phyloP scores from a whole-genome alignment of 495 filamentous ascomycete genomes.

The Sphaerosporella brunnea region DNA sequence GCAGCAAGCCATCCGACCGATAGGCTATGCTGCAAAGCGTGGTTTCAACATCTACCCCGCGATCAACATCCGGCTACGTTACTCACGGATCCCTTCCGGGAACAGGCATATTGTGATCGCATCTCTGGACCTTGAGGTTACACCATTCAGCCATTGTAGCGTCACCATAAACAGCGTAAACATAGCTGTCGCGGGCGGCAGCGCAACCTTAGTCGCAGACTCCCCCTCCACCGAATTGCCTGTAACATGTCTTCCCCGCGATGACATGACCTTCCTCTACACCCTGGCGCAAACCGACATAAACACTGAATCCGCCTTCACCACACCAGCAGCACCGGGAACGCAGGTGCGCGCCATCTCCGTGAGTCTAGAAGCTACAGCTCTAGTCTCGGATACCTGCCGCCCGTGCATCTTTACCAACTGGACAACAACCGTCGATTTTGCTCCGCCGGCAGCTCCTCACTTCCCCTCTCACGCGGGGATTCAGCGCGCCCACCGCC shows the following conservation, averaged over 20 bases:
- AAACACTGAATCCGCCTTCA: conserved; percentile 29
- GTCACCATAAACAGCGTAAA: conserved; percentile 49
- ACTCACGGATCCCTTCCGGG: conserved; percentile 50
- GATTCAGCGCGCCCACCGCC: conserved; percentile 47
- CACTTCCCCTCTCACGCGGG: conserved; percentile 37
- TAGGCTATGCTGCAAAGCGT: conserved; percentile 43
- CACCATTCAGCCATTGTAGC: conserved; percentile 58
- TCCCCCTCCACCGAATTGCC: conserved; percentile 42
- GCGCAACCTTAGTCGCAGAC: conserved; percentile 47
- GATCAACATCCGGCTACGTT: conserved; percentile 68
- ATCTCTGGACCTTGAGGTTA: conserved; percentile 74
- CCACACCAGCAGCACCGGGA: conserved; percentile 30
- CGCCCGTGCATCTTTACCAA: conserved; percentile 57
- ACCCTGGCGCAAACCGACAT: conserved; percentile 47
- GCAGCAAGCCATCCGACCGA: conserved; percentile 43
- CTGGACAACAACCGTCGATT: conserved; percentile 71
- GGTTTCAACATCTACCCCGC: conserved; percentile 59
- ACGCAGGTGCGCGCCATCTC: conserved; percentile 34
- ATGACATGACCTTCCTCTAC: conserved; percentile 74
- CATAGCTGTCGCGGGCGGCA: conserved; percentile 48
- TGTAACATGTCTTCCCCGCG: conserved; percentile 53
- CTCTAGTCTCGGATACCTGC: conserved; percentile 45
- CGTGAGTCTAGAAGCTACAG: conserved; percentile 49
- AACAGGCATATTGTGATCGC: conserved; percentile 54
- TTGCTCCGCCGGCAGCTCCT: conserved; percentile 46